Conservation (phyloP, 805 yeast genomes). For the Pachysolen tannophilus region DNA sequence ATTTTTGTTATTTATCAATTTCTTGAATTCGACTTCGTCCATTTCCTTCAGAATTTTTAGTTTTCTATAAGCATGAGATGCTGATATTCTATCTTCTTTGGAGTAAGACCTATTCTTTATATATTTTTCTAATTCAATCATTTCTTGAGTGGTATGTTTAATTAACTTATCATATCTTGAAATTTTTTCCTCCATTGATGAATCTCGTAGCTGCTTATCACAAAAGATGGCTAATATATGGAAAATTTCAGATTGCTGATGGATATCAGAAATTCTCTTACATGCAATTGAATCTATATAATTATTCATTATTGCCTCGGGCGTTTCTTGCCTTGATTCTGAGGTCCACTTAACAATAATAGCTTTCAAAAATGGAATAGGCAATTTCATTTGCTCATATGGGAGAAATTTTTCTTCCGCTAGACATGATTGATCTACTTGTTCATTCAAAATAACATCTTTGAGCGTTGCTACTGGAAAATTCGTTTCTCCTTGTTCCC, state of each 20-base stretch:
- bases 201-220: slow-evolving; percentile 48
- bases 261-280: slow-evolving; percentile 13
- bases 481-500: slow-evolving; percentile 52
- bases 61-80: slow-evolving; percentile 36
- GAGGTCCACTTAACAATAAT: slow-evolving; percentile 62
- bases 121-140: slow-evolving; percentile 38
- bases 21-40: slow-evolving; percentile 39
- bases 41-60: slow-evolving; percentile 37
- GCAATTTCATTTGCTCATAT: slow-evolving; percentile 14
- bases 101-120: slow-evolving; percentile 31
- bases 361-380: slow-evolving; percentile 24
- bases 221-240: slow-evolving; percentile 69
- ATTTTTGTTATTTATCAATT: slow-evolving; percentile 27
- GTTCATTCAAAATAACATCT: slow-evolving; percentile 14
- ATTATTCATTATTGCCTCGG: slow-evolving; percentile 45
- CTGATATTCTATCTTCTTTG: slow-evolving; percentile 41
- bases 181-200: slow-evolving; percentile 36
- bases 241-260: slow-evolving; percentile 36
- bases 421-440: not conserved
- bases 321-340: slow-evolving; percentile 60
- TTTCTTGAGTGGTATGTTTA: slow-evolving; percentile 35
- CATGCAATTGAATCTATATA: slow-evolving; percentile 42
- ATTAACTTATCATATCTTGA: slow-evolving; percentile 30
- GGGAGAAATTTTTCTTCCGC: slow-evolving; percentile 8
- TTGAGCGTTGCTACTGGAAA: slow-evolving; percentile 51